Evolutionary conservation across 1,139 yeast species (phyloP), one percentile per base, ranked within the genome.

Genomic region (Arxiozyma heterogenica): DNA sequence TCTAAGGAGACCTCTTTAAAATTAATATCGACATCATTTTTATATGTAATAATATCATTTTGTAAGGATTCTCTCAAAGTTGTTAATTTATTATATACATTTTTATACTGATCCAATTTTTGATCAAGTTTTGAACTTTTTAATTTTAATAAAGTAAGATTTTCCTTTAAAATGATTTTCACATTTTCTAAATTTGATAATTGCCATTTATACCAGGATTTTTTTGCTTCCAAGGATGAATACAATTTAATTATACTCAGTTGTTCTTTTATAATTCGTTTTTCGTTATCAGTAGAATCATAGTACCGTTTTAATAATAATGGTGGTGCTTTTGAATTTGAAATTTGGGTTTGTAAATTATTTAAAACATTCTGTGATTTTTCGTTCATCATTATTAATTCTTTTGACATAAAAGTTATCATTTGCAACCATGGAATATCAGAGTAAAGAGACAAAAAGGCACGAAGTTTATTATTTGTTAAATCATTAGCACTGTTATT

Each of bases 341-440:
- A 54, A 6, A 79, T 75, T 42, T 76, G 77, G 12, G 71, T 70
- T 56, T 77, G 76, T 44, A 79, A 70, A 53, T 77, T 75, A n/a
- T 75, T 73, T 59, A 78, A 80, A 17, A 77, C 69, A 18, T 60
- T 65, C 54, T 75, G 74, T 7, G 83, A 80, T 50, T 80, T 80
- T 18, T 66, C 63, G 53, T 81, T 78, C 58, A 79, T 78, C 50
- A 74, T 76, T 22, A 72, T 71, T 47, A 82, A 62, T 58, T 82
- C 86, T 49, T 75, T 74, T 58, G 82, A 78, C 55, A 83, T 78
- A 58, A 81, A 80, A 45, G 78, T 76, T 57, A 73, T 75, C 55
- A 77, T 73, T 54, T 80, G 82, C 20, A 80, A 61, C 46, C 78
- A 64, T 3, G 76, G 76, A 6, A 71, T 58, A 27, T 69, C 67